Evolutionary conservation across 169 alveolate genomes (phyloP).

Genomic region (Plasmodium vinckei): DNA sequence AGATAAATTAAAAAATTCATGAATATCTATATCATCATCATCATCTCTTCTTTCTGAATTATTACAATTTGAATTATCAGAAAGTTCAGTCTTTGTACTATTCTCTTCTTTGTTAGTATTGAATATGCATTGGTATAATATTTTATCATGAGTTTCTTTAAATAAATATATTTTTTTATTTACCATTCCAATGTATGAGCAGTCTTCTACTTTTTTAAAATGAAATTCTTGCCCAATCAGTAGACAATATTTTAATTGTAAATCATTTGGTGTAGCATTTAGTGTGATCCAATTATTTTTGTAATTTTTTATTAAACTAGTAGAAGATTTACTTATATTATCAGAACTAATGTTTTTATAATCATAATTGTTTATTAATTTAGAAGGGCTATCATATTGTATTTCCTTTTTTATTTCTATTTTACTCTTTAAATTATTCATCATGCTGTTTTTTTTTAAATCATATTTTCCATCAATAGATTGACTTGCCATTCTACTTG

Average conservation of each 20-base stretch:
- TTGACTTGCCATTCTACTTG: background rate
- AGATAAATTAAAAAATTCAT: slow-evolving; percentile 46
- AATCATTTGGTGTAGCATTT: slow-evolving; percentile 34
- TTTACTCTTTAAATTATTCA: background rate
- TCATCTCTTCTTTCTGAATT: background rate
- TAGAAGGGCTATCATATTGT: background rate
- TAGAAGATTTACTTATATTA: background rate
- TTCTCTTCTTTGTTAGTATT: background rate
- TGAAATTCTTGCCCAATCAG: slow-evolving; percentile 72
- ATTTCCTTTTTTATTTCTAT: background rate
- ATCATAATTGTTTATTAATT: background rate
- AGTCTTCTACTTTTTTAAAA: slow-evolving; percentile 28
- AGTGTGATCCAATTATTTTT: slow-evolving; percentile 27
- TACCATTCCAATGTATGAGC: slow-evolving; percentile 41
- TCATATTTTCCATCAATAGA: too few relatives aligned
- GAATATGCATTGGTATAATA: slow-evolving; percentile 52
- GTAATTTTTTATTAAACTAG: slow-evolving; percentile 34
- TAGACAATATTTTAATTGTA: slow-evolving; percentile 57
- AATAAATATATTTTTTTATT: slow-evolving; percentile 57
- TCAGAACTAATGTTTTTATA: background rate
- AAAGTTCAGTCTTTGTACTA: background rate
- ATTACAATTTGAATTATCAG: background rate
- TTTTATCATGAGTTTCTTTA: slow-evolving; percentile 37
- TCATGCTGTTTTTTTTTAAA: too few relatives aligned
- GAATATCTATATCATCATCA: slow-evolving; percentile 17